These are phyloP conservation scores for Eutypa lata DNA, from an alignment of 2,329 filamentous ascomycete genomes.

Conservation along the genomic window DNA sequence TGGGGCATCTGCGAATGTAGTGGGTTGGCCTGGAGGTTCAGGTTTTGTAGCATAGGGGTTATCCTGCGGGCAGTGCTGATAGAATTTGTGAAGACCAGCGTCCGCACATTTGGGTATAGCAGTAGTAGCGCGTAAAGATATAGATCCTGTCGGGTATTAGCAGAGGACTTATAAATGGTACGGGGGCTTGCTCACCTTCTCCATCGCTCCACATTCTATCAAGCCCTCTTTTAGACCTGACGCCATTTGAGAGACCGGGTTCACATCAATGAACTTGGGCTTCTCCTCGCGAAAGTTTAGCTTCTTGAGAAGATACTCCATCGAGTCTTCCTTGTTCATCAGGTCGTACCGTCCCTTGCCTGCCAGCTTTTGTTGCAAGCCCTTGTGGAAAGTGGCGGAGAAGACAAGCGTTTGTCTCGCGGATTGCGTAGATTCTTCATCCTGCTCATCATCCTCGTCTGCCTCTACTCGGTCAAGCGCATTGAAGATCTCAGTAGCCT, in stretches of 20 bases:
- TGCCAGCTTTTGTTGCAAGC: conserved; percentile 84
- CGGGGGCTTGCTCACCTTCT: conserved; percentile 85
- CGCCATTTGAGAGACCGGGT: conserved; percentile 87
- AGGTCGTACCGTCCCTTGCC: conserved; percentile 69
- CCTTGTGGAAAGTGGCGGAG: conserved; percentile 92
- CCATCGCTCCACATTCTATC: conserved; percentile 86
- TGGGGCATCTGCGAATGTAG: conserved; percentile 95
- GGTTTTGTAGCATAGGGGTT: conserved; percentile 76
- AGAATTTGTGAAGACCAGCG: conserved; percentile 92
- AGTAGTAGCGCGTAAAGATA: conserved; percentile 88
- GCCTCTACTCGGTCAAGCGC: conserved; percentile 69
- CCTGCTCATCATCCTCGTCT: conserved; percentile 43
- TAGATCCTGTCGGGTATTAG: conserved; percentile 60
- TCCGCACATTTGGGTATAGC: conserved; percentile 75
- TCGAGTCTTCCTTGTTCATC: conserved; percentile 72
- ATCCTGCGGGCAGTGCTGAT: conserved; percentile 89
- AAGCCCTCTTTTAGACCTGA: conserved; percentile 81
- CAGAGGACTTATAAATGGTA: neutral
- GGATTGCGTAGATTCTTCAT: conserved; percentile 41
- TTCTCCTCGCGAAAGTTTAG: conserved; percentile 81
- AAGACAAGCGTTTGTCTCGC: conserved; percentile 88
- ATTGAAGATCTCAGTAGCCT: conserved; percentile 82
- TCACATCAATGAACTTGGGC: conserved; percentile 89
- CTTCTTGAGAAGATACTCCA: conserved; percentile 89
- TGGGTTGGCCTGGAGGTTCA: conserved; percentile 71